A percentile compares a stretch with the other conserved stretches of the same genome.
Evolutionary conservation across 108 stramenopile species (phyloP).

Genomic region (Discostella pseudostelligera): DNA sequence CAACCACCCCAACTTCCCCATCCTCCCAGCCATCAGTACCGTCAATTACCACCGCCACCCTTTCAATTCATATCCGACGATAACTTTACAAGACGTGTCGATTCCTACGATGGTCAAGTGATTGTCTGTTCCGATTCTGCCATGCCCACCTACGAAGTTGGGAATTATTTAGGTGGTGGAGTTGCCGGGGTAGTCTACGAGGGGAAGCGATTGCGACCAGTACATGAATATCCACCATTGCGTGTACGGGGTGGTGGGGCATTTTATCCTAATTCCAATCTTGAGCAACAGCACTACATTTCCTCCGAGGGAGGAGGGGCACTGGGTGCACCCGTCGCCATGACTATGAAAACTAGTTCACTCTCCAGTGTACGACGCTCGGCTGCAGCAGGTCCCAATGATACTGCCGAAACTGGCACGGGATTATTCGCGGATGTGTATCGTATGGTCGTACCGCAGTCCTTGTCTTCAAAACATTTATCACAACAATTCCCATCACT

Average conservation of each 20-base stretch:
- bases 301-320: background rate
- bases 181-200: slow-evolving; percentile 89
- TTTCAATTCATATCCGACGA: slow-evolving; percentile 43
- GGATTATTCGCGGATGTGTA: slow-evolving; percentile 40
- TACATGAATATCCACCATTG: slow-evolving; percentile 67
- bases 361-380: slow-evolving; percentile 20
- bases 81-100: slow-evolving; percentile 58
- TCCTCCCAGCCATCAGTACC: background rate
- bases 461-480: no score
- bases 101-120: slow-evolving; percentile 78
- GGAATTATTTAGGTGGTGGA: slow-evolving; percentile 84
- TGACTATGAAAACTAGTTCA: slow-evolving; percentile 33
- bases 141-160: slow-evolving; percentile 73
- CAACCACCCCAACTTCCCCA: background rate
- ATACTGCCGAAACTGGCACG: slow-evolving; percentile 17
- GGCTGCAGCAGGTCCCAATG: background rate
- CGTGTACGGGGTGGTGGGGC: slow-evolving; percentile 49
- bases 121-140: slow-evolving; percentile 62
- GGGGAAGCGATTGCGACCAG: slow-evolving; percentile 72
- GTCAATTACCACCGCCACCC: background rate
- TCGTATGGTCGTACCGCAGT: slow-evolving; percentile 16
- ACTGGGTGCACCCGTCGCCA: slow-evolving; percentile 19
- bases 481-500: no score
- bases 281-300: background rate
- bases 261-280: slow-evolving; percentile 10